phyloP scores from a whole-genome alignment of 441 rosid genomes.

The Bruguiera hainesii region DNA sequence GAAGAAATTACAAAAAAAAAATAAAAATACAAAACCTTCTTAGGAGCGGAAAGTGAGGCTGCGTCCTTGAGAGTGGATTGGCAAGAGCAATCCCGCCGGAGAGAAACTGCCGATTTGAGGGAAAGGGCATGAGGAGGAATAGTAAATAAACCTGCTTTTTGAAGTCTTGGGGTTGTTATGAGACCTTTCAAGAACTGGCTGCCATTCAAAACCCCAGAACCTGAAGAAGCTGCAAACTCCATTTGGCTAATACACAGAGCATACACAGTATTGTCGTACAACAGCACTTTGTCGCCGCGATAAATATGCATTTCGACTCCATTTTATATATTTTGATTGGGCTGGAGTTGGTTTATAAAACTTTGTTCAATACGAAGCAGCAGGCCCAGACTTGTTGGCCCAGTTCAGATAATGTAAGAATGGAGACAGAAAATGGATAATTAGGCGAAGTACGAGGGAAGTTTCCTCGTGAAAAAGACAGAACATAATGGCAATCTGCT shows the following conservation, averaged over 20 bases:
- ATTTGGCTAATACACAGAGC: neutral
- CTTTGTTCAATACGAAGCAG: no score
- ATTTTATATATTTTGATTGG: no score
- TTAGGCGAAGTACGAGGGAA: no score
- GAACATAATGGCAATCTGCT: no score
- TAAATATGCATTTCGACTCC: no score
- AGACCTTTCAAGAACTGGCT: slow-evolving; percentile 19
- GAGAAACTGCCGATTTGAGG: slow-evolving; percentile 15
- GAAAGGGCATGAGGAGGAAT: slow-evolving; percentile 28
- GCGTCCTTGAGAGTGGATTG: slow-evolving; percentile 27
- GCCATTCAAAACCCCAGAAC: slow-evolving; percentile 32
- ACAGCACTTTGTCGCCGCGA: no score
- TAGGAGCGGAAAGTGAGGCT: slow-evolving; percentile 1
- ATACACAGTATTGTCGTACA: no score
- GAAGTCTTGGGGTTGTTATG: slow-evolving; percentile 11
- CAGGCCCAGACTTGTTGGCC: no score
- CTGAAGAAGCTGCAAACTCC: slow-evolving; percentile 34
- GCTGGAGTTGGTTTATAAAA: no score
- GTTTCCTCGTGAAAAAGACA: no score
- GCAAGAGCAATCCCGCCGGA: slow-evolving; percentile 26
- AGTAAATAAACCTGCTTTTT: slow-evolving; percentile 12
- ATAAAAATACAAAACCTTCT: neutral
- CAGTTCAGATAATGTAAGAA: no score
- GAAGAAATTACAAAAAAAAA: neutral
- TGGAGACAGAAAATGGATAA: no score